Conservation (phyloP, 164 flowering plant species). For the Sedum album region DNA sequence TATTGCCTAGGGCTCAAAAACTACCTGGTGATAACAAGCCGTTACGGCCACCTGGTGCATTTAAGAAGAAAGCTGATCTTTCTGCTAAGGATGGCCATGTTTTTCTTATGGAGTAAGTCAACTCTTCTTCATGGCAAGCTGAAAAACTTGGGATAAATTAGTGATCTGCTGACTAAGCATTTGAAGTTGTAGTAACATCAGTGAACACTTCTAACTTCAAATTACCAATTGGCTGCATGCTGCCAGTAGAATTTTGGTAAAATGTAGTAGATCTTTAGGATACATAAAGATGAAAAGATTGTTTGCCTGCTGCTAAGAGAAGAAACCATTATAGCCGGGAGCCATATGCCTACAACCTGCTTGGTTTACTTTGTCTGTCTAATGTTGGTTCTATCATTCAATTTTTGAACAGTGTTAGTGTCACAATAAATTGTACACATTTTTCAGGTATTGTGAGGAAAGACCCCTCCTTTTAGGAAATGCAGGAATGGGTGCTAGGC, state of each 20-base stretch:
- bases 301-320: background rate
- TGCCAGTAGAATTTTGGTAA: background rate
- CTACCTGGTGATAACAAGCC: constrained; percentile 90
- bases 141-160: background rate
- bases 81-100: constrained; percentile 95
- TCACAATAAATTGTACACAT: background rate
- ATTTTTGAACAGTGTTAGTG: background rate
- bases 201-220: background rate
- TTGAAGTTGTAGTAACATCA: background rate
- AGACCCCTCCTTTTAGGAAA: constrained; percentile 88
- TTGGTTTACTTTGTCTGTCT: background rate
- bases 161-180: background rate
- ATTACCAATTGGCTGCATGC: background rate
- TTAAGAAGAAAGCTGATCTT: constrained; percentile 93
- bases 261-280: background rate
- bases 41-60: constrained; percentile 97
- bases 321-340: background rate
- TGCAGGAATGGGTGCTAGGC: constrained; percentile 93
- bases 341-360: background rate
- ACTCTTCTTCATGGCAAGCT: background rate
- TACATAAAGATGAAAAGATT: background rate
- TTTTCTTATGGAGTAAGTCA: constrained; percentile 92
- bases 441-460: constrained; percentile 87
- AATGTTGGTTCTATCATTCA: background rate
- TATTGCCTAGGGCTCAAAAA: constrained; percentile 82